phyloP scores from a whole-genome alignment of 345 rosid genomes.

The Corchorus olitorius region DNA sequence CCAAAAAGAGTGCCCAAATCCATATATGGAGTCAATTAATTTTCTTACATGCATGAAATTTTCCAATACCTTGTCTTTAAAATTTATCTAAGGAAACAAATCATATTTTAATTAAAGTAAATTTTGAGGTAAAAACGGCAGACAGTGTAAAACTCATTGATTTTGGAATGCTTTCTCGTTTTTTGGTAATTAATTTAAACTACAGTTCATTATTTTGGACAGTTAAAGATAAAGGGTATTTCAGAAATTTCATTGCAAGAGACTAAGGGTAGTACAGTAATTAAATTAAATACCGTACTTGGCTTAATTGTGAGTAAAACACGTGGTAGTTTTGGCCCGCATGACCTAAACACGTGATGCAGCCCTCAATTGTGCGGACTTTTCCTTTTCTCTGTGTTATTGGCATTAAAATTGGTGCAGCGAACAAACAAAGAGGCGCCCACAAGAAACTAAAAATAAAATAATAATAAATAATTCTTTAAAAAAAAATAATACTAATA shows the following conservation, averaged over 20 bases:
- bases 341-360: not conserved
- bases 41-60: not conserved
- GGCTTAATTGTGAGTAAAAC: not conserved
- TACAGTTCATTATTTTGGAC: not conserved
- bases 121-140: not conserved
- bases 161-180: not conserved
- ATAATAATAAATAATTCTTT: not conserved
- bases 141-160: not conserved
- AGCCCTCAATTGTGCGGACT: no score
- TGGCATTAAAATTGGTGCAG: not conserved
- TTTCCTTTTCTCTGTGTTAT: no score
- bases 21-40: not conserved
- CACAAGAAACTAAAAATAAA: not conserved
- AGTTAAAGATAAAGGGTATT: not conserved
- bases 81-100: not conserved
- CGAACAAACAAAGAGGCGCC: not conserved
- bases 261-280: no score
- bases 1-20: no score
- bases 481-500: not conserved
- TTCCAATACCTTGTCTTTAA: not conserved
- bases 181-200: not conserved
- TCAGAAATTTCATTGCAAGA: not conserved
- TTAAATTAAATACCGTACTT: no score
- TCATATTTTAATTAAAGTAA: not conserved
- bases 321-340: conserved; percentile 5